A percentile compares a stretch with the other conserved stretches of the same genome.
These are phyloP conservation scores for Trichosanthes cucumerina DNA, from an alignment of 306 rosid species.

Conservation along the genomic window DNA sequence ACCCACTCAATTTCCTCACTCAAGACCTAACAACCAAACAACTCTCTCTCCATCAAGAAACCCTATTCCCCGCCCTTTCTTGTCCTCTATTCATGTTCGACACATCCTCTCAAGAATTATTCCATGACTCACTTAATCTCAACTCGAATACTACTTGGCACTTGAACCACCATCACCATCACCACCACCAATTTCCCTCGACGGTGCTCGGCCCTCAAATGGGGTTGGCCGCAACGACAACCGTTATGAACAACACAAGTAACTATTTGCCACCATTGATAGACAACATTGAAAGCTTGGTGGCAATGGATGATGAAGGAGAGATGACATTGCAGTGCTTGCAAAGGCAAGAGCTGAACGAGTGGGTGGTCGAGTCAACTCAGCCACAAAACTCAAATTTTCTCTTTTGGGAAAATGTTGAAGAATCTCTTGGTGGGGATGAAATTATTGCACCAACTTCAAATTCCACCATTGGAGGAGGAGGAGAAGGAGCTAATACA, in stretches of 20 bases:
- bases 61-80: constrained; percentile 47
- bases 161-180: constrained; percentile 25
- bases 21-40: constrained; percentile 37
- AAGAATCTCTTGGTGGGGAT: constrained; percentile 26
- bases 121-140: constrained; percentile 37
- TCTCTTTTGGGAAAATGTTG: constrained; percentile 82
- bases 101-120: constrained; percentile 43
- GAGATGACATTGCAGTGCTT: constrained; percentile 51
- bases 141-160: constrained; percentile 56
- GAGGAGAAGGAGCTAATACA: constrained; percentile 2
- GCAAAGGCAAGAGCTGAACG: constrained; percentile 57
- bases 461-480: constrained; percentile 30
- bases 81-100: constrained; percentile 81
- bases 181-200: constrained; percentile 37
- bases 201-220: constrained; percentile 27
- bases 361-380: constrained; percentile 44
- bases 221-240: not conserved
- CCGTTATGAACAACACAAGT: constrained; percentile 19
- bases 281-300: constrained; percentile 54
- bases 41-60: constrained; percentile 29
- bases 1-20: constrained; percentile 40
- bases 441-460: constrained; percentile 37
- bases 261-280: constrained; percentile 69
- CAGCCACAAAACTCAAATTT: constrained; percentile 66
- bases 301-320: constrained; percentile 42